A percentile compares a stretch with the other conserved stretches of the same genome.
Evolutionary conservation across 305 asterid genomes (phyloP).

Genomic region (Fraxinus paxiana): DNA sequence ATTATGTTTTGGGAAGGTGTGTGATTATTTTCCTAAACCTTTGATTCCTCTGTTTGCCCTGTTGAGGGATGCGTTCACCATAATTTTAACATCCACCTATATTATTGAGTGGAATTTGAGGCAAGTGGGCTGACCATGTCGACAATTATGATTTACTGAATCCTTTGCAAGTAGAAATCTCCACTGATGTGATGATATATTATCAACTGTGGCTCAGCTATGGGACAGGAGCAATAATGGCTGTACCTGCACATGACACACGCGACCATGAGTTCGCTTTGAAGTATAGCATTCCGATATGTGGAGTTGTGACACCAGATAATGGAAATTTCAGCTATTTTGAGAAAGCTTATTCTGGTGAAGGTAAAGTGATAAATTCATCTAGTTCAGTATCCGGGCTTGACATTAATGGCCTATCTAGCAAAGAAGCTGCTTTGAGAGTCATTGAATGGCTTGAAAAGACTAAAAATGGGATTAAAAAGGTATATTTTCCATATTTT

Average conservation of each 20-base stretch:
- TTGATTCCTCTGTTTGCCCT: conserved; percentile 13
- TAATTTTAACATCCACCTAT: neutral
- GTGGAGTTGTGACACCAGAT: conserved; percentile 72
- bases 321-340: conserved; percentile 43
- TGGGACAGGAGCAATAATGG: conserved; percentile 99
- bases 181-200: conserved; percentile 19
- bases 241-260: conserved; percentile 96
- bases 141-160: neutral
- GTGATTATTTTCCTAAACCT: conserved; percentile 19
- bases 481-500: conserved; percentile 42
- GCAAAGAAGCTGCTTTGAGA: conserved; percentile 67
- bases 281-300: conserved; percentile 67
- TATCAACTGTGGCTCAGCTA: conserved; percentile 53
- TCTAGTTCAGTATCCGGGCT: conserved; percentile 65
- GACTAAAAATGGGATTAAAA: conserved; percentile 71
- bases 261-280: conserved; percentile 89
- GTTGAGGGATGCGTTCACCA: neutral
- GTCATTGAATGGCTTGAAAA: conserved; percentile 82
- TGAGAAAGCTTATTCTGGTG: conserved; percentile 68
- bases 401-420: conserved; percentile 67
- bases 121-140: neutral
- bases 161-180: neutral
- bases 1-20: conserved; percentile 92
- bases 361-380: conserved; percentile 78
- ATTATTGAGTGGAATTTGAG: conserved; percentile 10